phyloP scores from a whole-genome alignment of 345 rosid genomes.

The Clarkia xantiana region DNA sequence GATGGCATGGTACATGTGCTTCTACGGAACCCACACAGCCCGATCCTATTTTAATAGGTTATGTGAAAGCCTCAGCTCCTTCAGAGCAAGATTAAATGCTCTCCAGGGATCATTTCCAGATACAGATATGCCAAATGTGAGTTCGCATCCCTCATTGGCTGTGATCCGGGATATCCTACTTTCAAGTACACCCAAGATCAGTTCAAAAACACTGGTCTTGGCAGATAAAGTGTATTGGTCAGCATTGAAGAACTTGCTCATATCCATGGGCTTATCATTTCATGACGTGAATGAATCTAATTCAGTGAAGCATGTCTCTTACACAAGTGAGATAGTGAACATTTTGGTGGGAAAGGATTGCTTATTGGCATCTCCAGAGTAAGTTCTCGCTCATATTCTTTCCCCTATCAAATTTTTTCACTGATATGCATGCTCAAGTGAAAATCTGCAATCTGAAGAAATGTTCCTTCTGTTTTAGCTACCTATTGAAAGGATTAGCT shows the following conservation, averaged over 20 bases:
- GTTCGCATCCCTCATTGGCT: constrained; percentile 36
- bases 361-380: constrained; percentile 38
- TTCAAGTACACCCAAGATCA: constrained; percentile 16
- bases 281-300: constrained; percentile 22
- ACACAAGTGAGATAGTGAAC: constrained; percentile 10
- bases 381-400: constrained; percentile 14
- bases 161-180: constrained; percentile 33
- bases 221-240: constrained; percentile 43
- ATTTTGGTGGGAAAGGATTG: constrained; percentile 30
- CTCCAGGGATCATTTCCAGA: constrained; percentile 22
- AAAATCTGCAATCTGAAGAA: too few relatives aligned
- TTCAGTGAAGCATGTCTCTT: constrained; percentile 5
- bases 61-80: constrained; percentile 25
- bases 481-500: too few relatives aligned
- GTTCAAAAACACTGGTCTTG: constrained; percentile 29
- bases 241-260: constrained; percentile 31
- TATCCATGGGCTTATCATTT: constrained; percentile 35
- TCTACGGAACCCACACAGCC: constrained; percentile 38
- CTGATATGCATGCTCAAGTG: too few relatives aligned
- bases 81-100: constrained; percentile 29
- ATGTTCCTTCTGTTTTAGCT: too few relatives aligned
- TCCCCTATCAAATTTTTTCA: background rate
- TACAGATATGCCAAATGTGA: constrained; percentile 21
- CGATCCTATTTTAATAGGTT: constrained; percentile 27
- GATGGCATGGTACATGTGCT: constrained; percentile 50